Conservation (phyloP, 176 grass and related monocot genomes). For the Chrysopogon serrulatus region DNA sequence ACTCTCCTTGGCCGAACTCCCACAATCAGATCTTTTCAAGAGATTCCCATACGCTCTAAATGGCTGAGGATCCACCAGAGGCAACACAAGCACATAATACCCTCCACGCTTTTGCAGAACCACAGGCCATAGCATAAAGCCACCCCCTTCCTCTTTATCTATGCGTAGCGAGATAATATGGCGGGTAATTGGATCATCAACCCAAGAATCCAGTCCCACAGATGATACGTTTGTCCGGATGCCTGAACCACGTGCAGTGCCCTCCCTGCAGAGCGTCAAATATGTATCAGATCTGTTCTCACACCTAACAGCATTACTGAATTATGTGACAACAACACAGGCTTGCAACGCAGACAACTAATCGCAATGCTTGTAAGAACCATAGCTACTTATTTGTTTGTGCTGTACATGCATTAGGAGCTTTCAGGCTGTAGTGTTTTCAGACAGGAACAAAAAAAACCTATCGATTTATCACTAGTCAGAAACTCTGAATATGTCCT, state of each 20-base stretch:
- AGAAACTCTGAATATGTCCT: background rate
- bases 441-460: background rate
- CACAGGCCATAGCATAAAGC: conserved; percentile 77
- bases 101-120: conserved; percentile 70
- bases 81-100: conserved; percentile 72
- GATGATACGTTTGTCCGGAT: conserved; percentile 53
- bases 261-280: conserved; percentile 55
- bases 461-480: background rate
- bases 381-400: background rate
- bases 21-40: conserved; percentile 62
- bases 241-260: conserved; percentile 62
- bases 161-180: conserved; percentile 71
- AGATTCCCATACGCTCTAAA: conserved; percentile 62
- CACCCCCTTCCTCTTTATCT: conserved; percentile 29
- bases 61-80: conserved; percentile 64
- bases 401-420: background rate
- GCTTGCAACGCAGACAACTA: background rate
- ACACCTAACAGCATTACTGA: background rate
- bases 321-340: background rate
- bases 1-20: conserved; percentile 62
- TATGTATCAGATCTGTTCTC: background rate
- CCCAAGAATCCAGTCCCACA: conserved; percentile 73
- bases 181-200: conserved; percentile 87
- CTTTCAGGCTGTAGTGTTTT: background rate
- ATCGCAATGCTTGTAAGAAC: background rate